Evolutionary conservation across 495 filamentous ascomycete species (phyloP).

Genomic region (Neurospora sp.): DNA sequence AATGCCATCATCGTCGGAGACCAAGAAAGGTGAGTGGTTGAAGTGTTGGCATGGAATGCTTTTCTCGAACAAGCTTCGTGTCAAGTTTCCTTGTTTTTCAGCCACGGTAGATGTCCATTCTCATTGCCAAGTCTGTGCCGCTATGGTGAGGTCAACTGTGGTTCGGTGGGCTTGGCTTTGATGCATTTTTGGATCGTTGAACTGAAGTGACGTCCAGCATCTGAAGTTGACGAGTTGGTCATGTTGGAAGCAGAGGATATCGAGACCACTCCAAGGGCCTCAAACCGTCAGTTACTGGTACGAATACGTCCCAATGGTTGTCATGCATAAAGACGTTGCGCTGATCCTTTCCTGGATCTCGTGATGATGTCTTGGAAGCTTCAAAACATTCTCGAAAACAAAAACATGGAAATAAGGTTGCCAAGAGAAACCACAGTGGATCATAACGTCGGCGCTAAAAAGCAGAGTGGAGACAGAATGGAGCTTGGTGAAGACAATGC

Average conservation of each 20-base stretch:
- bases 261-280: too few species aligned
- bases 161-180: neutral
- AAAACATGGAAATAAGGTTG: neutral
- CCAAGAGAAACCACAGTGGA: neutral
- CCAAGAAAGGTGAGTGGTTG: neutral
- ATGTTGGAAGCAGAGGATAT: too few species aligned
- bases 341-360: neutral
- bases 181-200: too few species aligned
- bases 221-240: too few species aligned
- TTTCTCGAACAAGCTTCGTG: neutral
- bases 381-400: neutral
- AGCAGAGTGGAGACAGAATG: neutral
- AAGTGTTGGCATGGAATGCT: neutral
- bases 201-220: neutral
- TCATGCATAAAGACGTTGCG: neutral
- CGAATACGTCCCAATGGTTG: too few species aligned
- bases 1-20: neutral
- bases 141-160: too few species aligned
- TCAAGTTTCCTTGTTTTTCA: neutral
- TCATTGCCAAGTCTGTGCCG: neutral
- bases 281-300: too few species aligned
- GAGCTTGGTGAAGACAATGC: neutral
- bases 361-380: too few species aligned
- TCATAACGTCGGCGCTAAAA: neutral
- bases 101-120: neutral